These are phyloP conservation scores for Trichomonas vaginalis DNA, from an alignment of 208 protist genomes.

Conservation along the genomic window DNA sequence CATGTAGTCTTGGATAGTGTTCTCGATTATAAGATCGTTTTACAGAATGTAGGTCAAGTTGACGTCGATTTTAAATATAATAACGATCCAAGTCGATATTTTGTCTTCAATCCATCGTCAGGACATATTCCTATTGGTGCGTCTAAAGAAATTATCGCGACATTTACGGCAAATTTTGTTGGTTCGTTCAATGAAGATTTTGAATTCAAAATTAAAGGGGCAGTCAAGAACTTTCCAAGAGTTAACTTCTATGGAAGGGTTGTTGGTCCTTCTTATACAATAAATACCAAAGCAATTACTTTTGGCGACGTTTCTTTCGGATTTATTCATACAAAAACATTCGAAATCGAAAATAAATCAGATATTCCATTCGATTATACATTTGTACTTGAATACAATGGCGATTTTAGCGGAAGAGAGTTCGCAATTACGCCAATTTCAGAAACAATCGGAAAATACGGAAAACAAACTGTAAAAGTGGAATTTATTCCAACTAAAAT, in stretches of 20 bases:
- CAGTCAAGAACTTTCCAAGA: not conserved
- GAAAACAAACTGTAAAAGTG: not conserved
- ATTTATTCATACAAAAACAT: not conserved
- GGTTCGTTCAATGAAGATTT: not conserved
- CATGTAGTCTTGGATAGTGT: not conserved
- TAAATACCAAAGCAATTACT: not conserved
- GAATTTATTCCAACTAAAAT: conserved; percentile 7
- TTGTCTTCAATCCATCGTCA: not conserved
- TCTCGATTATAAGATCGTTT: not conserved
- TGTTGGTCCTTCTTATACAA: not conserved
- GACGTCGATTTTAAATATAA: not conserved
- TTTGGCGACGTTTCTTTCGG: not conserved
- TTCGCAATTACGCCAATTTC: not conserved
- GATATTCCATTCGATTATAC: not conserved
- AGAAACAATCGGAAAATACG: not conserved
- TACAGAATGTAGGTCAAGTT: not conserved
- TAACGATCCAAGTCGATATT: not conserved
- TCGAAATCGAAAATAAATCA: not conserved
- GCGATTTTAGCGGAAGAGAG: not conserved
- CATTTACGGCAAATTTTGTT: not conserved
- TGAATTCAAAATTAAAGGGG: not conserved
- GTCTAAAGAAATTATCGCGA: not conserved
- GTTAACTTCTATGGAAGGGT: not conserved
- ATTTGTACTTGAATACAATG: not conserved
- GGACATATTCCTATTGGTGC: not conserved